These are phyloP conservation scores for Coniochaeta sp. DNA, from an alignment of 2,329 filamentous ascomycete species.

Conservation along the genomic window DNA sequence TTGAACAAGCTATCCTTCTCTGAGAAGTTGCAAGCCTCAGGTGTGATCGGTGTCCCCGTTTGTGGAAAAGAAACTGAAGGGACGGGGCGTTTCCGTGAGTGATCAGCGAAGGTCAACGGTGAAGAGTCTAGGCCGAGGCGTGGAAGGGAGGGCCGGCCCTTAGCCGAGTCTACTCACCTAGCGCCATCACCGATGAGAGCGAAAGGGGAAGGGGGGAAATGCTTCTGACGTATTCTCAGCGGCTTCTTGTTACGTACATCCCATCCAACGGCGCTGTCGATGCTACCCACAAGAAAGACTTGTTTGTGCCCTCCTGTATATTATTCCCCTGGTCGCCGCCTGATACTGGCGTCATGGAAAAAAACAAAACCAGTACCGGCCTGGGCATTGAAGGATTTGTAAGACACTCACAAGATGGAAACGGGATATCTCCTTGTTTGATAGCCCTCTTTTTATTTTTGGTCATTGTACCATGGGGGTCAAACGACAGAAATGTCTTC, in stretches of 20 bases:
- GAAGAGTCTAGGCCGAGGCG: background rate
- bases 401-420: background rate
- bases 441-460: constrained; percentile 1
- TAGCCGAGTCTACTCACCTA: background rate
- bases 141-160: constrained; percentile 1
- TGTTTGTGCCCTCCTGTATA: background rate
- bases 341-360: background rate
- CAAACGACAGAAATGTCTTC: background rate
- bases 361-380: background rate
- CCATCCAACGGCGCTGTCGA: background rate
- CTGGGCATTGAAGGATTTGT: background rate
- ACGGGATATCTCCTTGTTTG: background rate
- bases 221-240: background rate
- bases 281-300: background rate
- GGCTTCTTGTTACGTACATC: background rate
- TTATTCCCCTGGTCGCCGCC: background rate
- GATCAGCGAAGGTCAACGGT: constrained; percentile 1
- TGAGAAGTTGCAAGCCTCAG: background rate
- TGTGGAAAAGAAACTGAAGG: background rate
- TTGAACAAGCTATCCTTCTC: background rate
- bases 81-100: background rate
- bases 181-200: background rate
- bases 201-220: background rate
- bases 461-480: constrained; percentile 1
- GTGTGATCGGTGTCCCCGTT: background rate